phyloP scores from a whole-genome alignment of 306 rosid genomes.

The Myrica gale region DNA sequence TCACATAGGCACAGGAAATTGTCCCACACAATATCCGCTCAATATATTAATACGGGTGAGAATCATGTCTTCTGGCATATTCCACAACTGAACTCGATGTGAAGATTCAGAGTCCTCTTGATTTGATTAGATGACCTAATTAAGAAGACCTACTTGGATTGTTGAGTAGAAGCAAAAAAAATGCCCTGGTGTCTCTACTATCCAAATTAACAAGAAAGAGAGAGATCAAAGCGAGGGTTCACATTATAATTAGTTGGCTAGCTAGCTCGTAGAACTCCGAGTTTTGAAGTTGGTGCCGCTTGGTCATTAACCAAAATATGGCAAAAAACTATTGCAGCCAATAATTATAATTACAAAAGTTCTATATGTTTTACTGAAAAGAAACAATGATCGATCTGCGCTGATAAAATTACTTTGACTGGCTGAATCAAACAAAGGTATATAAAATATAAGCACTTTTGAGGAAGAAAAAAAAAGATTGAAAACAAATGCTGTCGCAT shows the following conservation, averaged over 20 bases:
- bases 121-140: neutral
- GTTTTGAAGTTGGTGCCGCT: neutral
- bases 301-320: neutral
- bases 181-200: too few species aligned
- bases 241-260: too few species aligned
- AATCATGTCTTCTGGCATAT: neutral
- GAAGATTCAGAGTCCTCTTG: neutral
- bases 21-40: constrained; percentile 53
- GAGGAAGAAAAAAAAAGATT: neutral
- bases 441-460: neutral
- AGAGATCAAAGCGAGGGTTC: too few species aligned
- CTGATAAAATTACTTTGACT: neutral
- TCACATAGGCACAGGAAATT: constrained; percentile 28
- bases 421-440: neutral
- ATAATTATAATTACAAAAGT: neutral
- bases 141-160: too few species aligned
- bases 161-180: too few species aligned
- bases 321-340: neutral
- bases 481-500: neutral
- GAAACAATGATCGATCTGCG: neutral
- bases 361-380: neutral
- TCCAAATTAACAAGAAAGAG: too few species aligned
- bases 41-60: constrained; percentile 11
- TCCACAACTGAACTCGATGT: constrained; percentile 1
- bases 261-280: neutral